phyloP scores from a whole-genome alignment of 1,284 basidiomycete species.

The Cryptococcus sp. region DNA sequence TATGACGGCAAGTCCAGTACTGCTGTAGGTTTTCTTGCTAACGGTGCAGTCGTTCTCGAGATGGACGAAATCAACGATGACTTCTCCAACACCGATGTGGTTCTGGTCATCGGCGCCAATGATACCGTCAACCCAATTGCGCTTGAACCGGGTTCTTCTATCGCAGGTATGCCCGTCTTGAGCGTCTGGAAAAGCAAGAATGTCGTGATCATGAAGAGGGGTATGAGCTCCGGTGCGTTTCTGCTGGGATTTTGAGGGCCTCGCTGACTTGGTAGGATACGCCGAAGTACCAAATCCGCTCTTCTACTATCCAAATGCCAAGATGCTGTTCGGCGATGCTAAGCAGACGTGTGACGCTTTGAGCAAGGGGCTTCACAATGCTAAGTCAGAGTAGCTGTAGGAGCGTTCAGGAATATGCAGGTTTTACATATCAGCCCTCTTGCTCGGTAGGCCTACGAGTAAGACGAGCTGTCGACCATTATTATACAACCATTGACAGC shows the following conservation, averaged over 20 bases:
- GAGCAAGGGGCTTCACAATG: constrained; percentile 25
- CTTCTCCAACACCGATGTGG: constrained; percentile 75
- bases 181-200: constrained; percentile 88
- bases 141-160: constrained; percentile 74
- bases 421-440: too few species aligned
- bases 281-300: constrained; percentile 83
- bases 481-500: too few species aligned
- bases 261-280: constrained; percentile 14
- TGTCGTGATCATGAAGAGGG: constrained; percentile 82
- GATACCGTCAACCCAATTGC: constrained; percentile 86
- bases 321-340: constrained; percentile 84
- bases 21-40: neutral
- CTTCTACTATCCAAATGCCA: constrained; percentile 81
- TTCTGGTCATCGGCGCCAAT: constrained; percentile 71
- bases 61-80: constrained; percentile 92
- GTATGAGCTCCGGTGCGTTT: constrained; percentile 55
- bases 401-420: too few species aligned
- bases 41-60: constrained; percentile 66
- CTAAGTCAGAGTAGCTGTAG: neutral
- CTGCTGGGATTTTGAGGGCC: neutral
- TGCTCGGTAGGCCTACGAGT: too few species aligned
- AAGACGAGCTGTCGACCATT: too few species aligned
- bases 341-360: constrained; percentile 72
- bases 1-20: constrained; percentile 64
- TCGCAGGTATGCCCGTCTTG: constrained; percentile 82